phyloP scores from a whole-genome alignment of 2,329 filamentous ascomycete species.

The Colletotrichum musae region DNA sequence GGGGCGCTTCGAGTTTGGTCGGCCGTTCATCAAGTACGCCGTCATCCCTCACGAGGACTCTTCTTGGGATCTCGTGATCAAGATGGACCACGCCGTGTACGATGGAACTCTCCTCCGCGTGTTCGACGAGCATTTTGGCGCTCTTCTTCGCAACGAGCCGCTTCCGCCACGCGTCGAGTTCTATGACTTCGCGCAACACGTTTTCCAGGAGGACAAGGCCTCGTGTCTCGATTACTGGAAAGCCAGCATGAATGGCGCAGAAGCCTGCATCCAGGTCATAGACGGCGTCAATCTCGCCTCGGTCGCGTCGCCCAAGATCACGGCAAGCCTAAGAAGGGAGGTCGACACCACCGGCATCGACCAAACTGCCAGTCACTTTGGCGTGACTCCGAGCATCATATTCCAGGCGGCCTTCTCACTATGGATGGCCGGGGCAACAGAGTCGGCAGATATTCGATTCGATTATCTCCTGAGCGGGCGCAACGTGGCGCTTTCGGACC shows the following conservation, averaged over 20 bases:
- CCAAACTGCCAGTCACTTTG: no score
- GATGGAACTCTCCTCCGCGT: conserved; percentile 55
- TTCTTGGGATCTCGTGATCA: conserved; percentile 48
- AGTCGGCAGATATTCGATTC: no score
- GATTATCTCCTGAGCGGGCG: no score
- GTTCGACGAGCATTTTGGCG: conserved; percentile 52
- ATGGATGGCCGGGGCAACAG: no score
- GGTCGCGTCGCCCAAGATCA: background rate
- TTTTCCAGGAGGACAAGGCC: conserved; percentile 40
- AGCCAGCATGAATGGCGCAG: no score
- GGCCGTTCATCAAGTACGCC: conserved; percentile 52
- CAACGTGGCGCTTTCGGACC: no score
- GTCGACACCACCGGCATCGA: no score
- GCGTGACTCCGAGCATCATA: no score
- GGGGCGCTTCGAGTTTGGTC: conserved; percentile 48
- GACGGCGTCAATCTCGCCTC: no score
- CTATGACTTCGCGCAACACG: conserved; percentile 46
- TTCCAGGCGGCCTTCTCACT: no score
- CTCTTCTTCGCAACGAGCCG: conserved; percentile 43
- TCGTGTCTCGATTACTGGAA: conserved; percentile 44
- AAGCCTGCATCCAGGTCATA: no score
- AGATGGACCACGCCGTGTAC: conserved; percentile 52
- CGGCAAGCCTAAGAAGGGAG: background rate
- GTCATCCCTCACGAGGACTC: conserved; percentile 46
- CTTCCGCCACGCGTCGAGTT: conserved; percentile 42